Evolutionary conservation across 2,329 filamentous ascomycete species (phyloP).

Genomic region (Aspergillus tubingensis): DNA sequence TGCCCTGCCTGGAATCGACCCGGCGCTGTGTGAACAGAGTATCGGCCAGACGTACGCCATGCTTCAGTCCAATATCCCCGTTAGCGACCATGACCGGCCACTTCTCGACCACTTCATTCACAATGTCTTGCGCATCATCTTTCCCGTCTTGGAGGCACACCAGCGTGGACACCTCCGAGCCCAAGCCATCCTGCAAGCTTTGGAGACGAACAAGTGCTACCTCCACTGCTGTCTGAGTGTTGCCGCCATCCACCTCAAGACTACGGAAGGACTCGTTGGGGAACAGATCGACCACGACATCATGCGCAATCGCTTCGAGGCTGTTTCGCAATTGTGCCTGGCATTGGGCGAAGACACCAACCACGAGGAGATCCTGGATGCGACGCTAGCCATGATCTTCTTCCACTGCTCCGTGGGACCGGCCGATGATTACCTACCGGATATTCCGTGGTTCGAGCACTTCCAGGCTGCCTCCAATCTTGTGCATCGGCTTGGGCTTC

Average conservation of each 20-base stretch:
- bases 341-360: conserved; percentile 77
- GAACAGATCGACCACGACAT: conserved; percentile 87
- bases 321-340: conserved; percentile 82
- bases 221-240: conserved; percentile 95
- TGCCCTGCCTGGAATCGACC: conserved; percentile 38
- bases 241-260: conserved; percentile 88
- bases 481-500: conserved; percentile 80
- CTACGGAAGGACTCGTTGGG: conserved; percentile 64
- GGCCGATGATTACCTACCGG: conserved; percentile 78
- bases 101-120: conserved; percentile 89
- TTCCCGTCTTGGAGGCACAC: conserved; percentile 88
- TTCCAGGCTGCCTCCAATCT: conserved; percentile 88
- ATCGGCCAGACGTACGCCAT: conserved; percentile 53
- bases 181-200: conserved; percentile 80
- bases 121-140: conserved; percentile 82
- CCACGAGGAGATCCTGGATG: conserved; percentile 86
- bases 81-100: conserved; percentile 84
- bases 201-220: conserved; percentile 90
- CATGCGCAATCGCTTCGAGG: conserved; percentile 86
- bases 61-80: conserved; percentile 72
- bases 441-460: conserved; percentile 96
- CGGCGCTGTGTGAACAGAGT: conserved; percentile 21
- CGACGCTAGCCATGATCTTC: conserved; percentile 91
- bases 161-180: conserved; percentile 79
- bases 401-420: conserved; percentile 92